A percentile compares a stretch with the other conserved stretches of the same genome.
Conservation (phyloP, 768 basidiomycete genomes). For the Trametopsis cervina region DNA sequence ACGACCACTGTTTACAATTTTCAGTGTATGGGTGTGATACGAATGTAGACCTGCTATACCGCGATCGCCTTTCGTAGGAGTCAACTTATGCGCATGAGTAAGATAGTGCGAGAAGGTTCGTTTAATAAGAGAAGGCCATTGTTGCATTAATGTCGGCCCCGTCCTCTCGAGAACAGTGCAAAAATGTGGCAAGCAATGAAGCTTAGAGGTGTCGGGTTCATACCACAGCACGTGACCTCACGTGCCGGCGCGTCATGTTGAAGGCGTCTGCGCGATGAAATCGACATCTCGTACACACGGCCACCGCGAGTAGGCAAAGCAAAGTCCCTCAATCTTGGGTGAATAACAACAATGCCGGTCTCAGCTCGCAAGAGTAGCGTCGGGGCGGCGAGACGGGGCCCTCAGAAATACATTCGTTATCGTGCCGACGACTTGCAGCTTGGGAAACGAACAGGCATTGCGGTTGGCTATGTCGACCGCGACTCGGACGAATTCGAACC, state of each 20-base stretch:
- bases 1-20: slow-evolving; percentile 55
- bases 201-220: too few species aligned
- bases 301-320: neutral
- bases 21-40: neutral
- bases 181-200: too few species aligned
- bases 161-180: neutral
- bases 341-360: slow-evolving; percentile 21
- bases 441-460: slow-evolving; percentile 76
- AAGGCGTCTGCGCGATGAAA: neutral
- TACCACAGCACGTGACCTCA: neutral
- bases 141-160: slow-evolving; percentile 5
- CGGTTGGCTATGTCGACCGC: slow-evolving; percentile 59
- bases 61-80: slow-evolving; percentile 23
- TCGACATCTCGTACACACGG: neutral
- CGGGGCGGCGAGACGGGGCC: slow-evolving; percentile 42
- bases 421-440: slow-evolving; percentile 70
- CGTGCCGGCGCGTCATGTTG: neutral
- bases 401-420: slow-evolving; percentile 69
- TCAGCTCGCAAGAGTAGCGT: slow-evolving; percentile 33
- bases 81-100: slow-evolving; percentile 10
- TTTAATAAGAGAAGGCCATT: slow-evolving; percentile 5
- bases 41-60: slow-evolving; percentile 14
- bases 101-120: slow-evolving; percentile 1
- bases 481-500: slow-evolving; percentile 80
- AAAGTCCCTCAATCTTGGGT: neutral